Percentiles rank a stretch among this genome's conserved stretches.
phyloP scores from a whole-genome alignment of 106 monocot species.

The Dactylorhiza incarnata region DNA sequence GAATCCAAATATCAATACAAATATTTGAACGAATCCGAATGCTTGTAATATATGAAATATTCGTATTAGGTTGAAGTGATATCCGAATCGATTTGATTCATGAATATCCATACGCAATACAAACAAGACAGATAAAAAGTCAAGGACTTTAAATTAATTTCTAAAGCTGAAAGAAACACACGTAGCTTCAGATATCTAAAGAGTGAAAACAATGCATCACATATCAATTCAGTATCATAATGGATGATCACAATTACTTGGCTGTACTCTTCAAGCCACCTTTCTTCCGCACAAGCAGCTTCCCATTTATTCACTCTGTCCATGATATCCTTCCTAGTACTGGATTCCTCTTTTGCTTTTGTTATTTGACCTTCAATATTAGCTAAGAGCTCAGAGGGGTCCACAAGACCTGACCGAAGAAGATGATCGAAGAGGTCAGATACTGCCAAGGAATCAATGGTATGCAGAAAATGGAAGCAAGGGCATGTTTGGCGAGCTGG shows the following conservation, averaged over 20 bases:
- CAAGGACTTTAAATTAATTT: background rate
- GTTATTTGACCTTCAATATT: slow-evolving; percentile 57
- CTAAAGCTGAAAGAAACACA: background rate
- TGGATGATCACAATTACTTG: slow-evolving; percentile 22
- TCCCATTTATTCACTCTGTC: slow-evolving; percentile 62
- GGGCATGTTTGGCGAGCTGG: no score
- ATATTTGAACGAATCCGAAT: no score
- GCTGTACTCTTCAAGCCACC: slow-evolving; percentile 80
- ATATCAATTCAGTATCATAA: background rate
- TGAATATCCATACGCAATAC: no score
- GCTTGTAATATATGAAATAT: no score
- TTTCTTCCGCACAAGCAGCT: slow-evolving; percentile 73
- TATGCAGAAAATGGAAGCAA: background rate
- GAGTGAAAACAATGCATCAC: background rate
- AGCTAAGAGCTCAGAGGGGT: slow-evolving; percentile 67
- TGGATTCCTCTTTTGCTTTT: slow-evolving; percentile 51
- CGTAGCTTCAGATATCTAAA: background rate
- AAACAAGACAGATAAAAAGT: background rate
- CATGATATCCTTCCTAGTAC: slow-evolving; percentile 60
- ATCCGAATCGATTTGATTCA: no score
- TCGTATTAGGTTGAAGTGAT: no score
- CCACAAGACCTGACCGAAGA: slow-evolving; percentile 58
- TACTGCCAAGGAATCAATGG: background rate
- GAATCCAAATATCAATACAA: no score
- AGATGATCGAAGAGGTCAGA: slow-evolving; percentile 5